Evolutionary conservation across 768 basidiomycete species (phyloP), one percentile per base, ranked within the genome.

Genomic region (Russula dissimulans): DNA sequence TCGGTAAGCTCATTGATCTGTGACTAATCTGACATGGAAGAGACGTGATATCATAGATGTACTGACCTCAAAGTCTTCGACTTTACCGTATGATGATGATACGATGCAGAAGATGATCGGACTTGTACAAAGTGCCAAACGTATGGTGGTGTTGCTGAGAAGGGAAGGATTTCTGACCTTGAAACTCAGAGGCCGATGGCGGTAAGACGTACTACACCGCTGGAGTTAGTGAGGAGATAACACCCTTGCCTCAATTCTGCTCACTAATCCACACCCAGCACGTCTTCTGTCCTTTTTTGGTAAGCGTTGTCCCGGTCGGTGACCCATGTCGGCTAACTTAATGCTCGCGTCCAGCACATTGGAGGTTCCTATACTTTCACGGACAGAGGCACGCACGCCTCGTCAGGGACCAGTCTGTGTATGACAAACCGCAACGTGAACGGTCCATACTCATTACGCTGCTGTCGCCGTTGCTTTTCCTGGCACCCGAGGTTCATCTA

Each of bases 1-100:
- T 80, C 17, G 71, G 81, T 81, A 3, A 48, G 38, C 18, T 12
- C 2, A n/a, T 43, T 31, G 2, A 2, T 47, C 10, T 11, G 15
- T 3, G 6, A 14, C 17, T 12, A 4, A 8, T 0, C n/a, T 54
- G 29, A 9, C 42, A 14, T 38, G 42, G 26, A n/a, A 17, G 9
- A 17, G 5, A 18, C 29, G 5, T 3, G 15, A 34, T 52, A n/a
- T 36, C 7, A 39, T 18, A 62, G 61, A 62, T 48, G 39, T 12
- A 29, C 8, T 62, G 45, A 62, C 61, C 12, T 59, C 61, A 14
- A 54, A 38, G 31, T 31, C n/a, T 38, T 62, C 61, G n/a, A 58
- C 57, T 54, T 22, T 59, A 2, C 61, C 61, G n/a, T 62, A 60
- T n/a, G 57, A 49, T 26, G 52, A 41, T 5, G 57, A 60, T 18